Percentiles rank a stretch among this genome's conserved stretches.
phyloP scores from a whole-genome alignment of 257 asterid species.

The Schizonepeta tenuifolia region DNA sequence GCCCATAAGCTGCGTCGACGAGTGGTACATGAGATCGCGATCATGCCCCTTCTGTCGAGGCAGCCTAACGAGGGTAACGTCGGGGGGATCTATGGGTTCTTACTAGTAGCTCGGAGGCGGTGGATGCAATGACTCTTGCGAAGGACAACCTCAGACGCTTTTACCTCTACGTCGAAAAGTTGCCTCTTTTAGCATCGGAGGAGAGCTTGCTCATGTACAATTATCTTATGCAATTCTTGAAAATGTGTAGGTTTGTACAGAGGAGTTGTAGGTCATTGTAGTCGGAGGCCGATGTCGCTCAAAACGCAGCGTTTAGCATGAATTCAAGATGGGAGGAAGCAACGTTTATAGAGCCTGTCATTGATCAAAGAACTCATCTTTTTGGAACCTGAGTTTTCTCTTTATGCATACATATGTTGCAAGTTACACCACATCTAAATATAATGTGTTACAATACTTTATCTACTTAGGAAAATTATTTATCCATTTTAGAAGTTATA shows the following conservation, averaged over 20 bases:
- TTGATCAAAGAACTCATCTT: neutral
- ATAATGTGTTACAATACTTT: neutral
- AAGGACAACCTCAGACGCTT: constrained; percentile 56
- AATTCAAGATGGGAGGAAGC: neutral
- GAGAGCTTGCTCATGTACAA: constrained; percentile 51
- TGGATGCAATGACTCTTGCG: constrained; percentile 50
- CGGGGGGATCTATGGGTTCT: constrained; percentile 63
- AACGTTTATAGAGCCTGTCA: neutral
- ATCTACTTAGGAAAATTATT: no score
- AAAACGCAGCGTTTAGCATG: neutral
- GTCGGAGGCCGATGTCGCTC: neutral
- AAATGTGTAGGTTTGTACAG: neutral
- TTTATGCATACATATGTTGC: no score
- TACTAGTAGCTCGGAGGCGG: constrained; percentile 48
- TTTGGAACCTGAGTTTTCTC: constrained; percentile 17
- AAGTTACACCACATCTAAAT: no score
- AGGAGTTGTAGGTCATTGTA: neutral
- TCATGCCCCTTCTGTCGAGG: constrained; percentile 77
- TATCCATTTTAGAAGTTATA: no score
- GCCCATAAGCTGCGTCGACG: constrained; percentile 58
- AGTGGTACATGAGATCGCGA: constrained; percentile 54
- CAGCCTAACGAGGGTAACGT: constrained; percentile 50
- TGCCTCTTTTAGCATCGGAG: constrained; percentile 47
- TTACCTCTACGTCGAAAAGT: constrained; percentile 53
- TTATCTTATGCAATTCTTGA: constrained; percentile 46